Conservation (phyloP, 192 early-diverging fungal species). For the Rhizophagus prolifer region DNA sequence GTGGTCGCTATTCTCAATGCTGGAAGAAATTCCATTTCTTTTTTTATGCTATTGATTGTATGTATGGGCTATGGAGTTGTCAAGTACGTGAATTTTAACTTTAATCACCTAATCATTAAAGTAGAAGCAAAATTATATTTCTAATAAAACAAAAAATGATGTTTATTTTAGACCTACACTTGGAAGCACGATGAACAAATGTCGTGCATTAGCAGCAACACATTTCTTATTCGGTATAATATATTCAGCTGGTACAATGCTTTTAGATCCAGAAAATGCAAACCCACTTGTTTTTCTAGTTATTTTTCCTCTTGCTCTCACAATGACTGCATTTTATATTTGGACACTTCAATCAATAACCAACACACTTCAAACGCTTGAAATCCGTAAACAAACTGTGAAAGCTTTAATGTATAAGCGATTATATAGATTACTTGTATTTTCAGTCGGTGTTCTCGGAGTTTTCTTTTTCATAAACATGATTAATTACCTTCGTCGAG, state of each 20-base stretch:
- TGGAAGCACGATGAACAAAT: slow-evolving; percentile 86
- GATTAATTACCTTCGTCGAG: slow-evolving; percentile 68
- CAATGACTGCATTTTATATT: slow-evolving; percentile 93
- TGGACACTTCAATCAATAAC: slow-evolving; percentile 87
- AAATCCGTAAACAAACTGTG: slow-evolving; percentile 79
- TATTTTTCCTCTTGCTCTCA: slow-evolving; percentile 82
- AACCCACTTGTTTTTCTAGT: slow-evolving; percentile 74
- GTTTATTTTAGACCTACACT: slow-evolving; percentile 70
- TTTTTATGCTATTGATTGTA: slow-evolving; percentile 96
- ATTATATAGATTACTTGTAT: slow-evolving; percentile 76
- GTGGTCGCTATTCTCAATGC: slow-evolving; percentile 81
- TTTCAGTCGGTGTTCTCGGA: slow-evolving; percentile 70
- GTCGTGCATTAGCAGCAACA: slow-evolving; percentile 67
- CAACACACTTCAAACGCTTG: slow-evolving; percentile 72
- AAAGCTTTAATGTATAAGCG: slow-evolving; percentile 90
- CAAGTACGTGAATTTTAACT: slow-evolving; percentile 49
- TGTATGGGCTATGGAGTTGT: slow-evolving; percentile 97
- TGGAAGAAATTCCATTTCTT: slow-evolving; percentile 87
- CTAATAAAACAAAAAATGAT: neutral
- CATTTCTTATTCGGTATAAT: slow-evolving; percentile 90
- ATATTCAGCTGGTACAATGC: slow-evolving; percentile 80
- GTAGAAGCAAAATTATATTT: too few relatives aligned
- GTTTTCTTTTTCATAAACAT: slow-evolving; percentile 84
- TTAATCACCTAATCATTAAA: too few relatives aligned
- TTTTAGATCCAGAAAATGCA: slow-evolving; percentile 66